Base-by-base conservation (phyloP, 2,329 filamentous ascomycete genomes). In the Colletotrichum sp. region DNA sequence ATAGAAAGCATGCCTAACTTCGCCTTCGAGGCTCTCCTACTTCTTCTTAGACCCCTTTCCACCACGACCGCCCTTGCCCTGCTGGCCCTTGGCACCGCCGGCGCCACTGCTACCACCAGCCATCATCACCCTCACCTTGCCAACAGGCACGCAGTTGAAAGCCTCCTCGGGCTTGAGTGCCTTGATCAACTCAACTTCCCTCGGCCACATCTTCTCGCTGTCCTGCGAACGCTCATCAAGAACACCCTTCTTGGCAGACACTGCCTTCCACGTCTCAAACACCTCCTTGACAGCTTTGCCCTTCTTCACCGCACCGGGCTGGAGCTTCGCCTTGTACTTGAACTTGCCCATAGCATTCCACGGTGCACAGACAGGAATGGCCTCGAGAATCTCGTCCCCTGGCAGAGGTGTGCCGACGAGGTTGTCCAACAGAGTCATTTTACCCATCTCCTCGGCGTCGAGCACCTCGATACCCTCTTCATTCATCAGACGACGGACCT, bases 241-340 rank as follows among this genome's bases (percentile, higher is more conserved):
- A 28, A 90, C 89, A 7, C 88, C 88, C 81, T 90, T 92, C 81
- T 86, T 89, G 10, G 81, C 83, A 8, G 92, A 91, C 66, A 92
- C 95, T 24, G 88, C 84, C 78, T 93, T 90, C 96, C 96, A 98
- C 75, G 91, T 90, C 65, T 93, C 92, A n/a, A 99, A 85, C 36
- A 99, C 93, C 84, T 99, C 96, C 83, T 95, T 95, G 64, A 98
- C 92, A 0, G 96, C 96, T 83, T 98, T 99, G 12, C 97, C 96
- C 86, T 98, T 98, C 89, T 99, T 99, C 78, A 93, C 90, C 1
- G 92, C 86, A 0, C 97, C 97, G 0, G 97, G 97, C 85, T 99
- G 97, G 80, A 99, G 85, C 87, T 99, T 99, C 70, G 93, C 95
- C 85, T 98, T 98, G 88, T 98, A 99, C 85, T 98, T 98, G 85